Conservation (phyloP, 2,329 filamentous ascomycete genomes). For the Pyrenochaeta sp. region DNA sequence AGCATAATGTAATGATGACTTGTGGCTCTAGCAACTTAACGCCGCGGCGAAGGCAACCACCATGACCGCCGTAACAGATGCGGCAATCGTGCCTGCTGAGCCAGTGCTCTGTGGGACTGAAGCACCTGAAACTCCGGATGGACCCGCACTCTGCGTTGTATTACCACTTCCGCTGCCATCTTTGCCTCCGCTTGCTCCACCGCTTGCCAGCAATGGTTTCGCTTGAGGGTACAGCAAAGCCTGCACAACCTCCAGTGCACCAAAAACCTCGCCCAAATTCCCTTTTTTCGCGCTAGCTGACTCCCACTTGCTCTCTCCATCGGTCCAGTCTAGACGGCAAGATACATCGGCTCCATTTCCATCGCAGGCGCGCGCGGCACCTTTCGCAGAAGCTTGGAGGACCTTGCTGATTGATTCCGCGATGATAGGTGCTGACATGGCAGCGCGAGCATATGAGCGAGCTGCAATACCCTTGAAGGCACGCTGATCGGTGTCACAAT, state of each 20-base stretch:
- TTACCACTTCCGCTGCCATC: neutral
- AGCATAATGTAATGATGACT: too few species aligned
- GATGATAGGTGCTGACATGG: conserved; percentile 25
- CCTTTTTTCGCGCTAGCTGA: conserved; percentile 14
- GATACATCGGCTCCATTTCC: conserved; percentile 7
- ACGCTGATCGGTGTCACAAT: conserved; percentile 70
- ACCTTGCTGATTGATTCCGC: conserved; percentile 21
- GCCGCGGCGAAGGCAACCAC: conserved; percentile 8
- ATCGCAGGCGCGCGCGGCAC: conserved; percentile 25
- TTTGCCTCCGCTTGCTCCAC: too few species aligned
- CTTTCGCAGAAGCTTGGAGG: conserved; percentile 31
- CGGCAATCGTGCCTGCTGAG: conserved; percentile 11
- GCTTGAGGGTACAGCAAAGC: conserved; percentile 28
- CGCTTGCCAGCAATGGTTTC: conserved; percentile 4
- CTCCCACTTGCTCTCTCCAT: neutral
- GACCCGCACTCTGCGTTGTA: conserved; percentile 2
- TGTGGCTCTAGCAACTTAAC: neutral
- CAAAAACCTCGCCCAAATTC: conserved; percentile 27
- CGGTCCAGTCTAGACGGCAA: conserved; percentile 24
- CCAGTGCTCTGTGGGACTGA: conserved; percentile 11
- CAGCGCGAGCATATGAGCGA: conserved; percentile 34
- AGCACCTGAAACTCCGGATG: conserved; percentile 13
- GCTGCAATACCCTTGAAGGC: conserved; percentile 65
- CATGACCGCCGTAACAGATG: conserved; percentile 14
- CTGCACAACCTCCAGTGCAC: conserved; percentile 35